Percentiles rank a stretch among this genome's conserved stretches.
These are phyloP conservation scores for Solanum paucissectum DNA, from an alignment of 257 asterid genomes.

Conservation along the genomic window DNA sequence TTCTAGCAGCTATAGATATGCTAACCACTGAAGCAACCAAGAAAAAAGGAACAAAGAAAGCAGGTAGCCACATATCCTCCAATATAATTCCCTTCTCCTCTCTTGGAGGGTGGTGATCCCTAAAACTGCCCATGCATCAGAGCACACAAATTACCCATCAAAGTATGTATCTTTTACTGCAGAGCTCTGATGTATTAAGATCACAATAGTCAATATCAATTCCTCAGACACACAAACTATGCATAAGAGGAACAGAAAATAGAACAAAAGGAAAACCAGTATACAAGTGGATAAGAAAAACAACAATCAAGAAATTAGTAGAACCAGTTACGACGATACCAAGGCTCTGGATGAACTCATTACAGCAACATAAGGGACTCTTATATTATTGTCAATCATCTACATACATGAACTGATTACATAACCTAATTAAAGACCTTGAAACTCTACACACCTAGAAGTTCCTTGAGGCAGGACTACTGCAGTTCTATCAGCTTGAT, in stretches of 20 bases:
- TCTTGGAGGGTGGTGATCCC: neutral
- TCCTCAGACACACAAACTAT: neutral
- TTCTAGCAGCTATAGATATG: neutral
- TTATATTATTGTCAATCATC: conserved; percentile 26
- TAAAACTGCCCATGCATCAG: neutral
- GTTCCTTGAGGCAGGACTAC: conserved; percentile 91
- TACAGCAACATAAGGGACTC: conserved; percentile 45
- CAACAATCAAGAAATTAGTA: conserved; percentile 14
- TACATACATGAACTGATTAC: conserved; percentile 44
- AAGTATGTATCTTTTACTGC: neutral
- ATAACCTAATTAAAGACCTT: conserved; percentile 72
- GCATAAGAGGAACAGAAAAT: neutral
- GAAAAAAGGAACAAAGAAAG: neutral
- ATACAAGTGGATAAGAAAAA: conserved; percentile 27
- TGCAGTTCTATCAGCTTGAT: conserved; percentile 51
- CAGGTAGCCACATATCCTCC: neutral
- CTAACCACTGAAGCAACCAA: neutral
- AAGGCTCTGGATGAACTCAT: conserved; percentile 14
- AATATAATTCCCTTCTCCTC: neutral
- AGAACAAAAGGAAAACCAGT: conserved; percentile 9
- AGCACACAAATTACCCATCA: neutral
- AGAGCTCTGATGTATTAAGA: neutral
- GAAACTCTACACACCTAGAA: conserved; percentile 91
- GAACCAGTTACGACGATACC: conserved; percentile 20
- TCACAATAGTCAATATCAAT: neutral